These are phyloP conservation scores for Malassezia sp. DNA, from an alignment of 1,284 basidiomycete species.

Conservation along the genomic window DNA sequence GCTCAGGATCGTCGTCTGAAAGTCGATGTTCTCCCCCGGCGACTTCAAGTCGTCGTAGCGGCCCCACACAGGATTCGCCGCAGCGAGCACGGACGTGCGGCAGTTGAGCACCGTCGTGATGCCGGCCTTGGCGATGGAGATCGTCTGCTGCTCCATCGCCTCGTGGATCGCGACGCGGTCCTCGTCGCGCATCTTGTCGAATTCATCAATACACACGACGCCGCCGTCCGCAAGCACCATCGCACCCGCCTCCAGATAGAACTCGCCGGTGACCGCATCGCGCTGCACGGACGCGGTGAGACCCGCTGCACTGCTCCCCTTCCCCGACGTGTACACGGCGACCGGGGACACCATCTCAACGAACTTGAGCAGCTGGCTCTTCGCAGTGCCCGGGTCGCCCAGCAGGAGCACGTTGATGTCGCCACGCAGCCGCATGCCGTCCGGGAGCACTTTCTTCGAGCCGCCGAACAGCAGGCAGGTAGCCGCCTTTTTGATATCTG, in stretches of 20 bases:
- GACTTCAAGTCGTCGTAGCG: conserved; percentile 94
- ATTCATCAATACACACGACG: conserved; percentile 98
- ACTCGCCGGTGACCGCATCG: conserved; percentile 87
- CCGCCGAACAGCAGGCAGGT: conserved; percentile 90
- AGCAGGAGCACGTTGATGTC: conserved; percentile 95
- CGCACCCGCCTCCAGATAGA: conserved; percentile 95
- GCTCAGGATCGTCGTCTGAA: conserved; percentile 94
- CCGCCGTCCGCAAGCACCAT: conserved; percentile 99
- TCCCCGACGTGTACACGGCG: conserved; percentile 94
- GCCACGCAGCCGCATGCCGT: conserved; percentile 90
- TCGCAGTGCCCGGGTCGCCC: conserved; percentile 95
- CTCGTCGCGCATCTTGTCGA: conserved; percentile 99
- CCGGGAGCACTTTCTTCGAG: conserved; percentile 93
- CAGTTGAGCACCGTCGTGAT: conserved; percentile 97
- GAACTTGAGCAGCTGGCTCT: conserved; percentile 93
- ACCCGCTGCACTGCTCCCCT: conserved; percentile 94
- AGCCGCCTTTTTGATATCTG: conserved; percentile 97
- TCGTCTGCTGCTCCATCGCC: conserved; percentile 99
- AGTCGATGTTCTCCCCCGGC: conserved; percentile 96
- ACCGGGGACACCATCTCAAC: conserved; percentile 97
- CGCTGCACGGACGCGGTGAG: conserved; percentile 94
- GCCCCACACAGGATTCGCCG: conserved; percentile 97
- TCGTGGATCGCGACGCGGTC: conserved; percentile 98
- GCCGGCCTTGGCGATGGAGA: conserved; percentile 97
- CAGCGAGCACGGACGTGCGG: conserved; percentile 86